These are phyloP conservation scores for Solanum pimpinellifolium DNA, from an alignment of 257 asterid species.

Conservation along the genomic window DNA sequence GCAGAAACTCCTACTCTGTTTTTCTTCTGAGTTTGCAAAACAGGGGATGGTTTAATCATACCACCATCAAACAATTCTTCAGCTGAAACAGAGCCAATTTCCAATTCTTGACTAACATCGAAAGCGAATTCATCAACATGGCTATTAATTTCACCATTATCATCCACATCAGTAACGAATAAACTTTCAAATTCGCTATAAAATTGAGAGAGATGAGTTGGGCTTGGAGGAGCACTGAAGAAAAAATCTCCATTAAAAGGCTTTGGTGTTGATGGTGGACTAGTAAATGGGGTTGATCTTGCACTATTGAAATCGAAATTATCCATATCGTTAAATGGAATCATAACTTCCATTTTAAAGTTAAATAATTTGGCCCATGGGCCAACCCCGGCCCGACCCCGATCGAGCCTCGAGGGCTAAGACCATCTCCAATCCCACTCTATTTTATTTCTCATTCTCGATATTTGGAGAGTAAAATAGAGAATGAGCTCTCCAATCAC, in stretches of 20 bases:
- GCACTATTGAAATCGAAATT: constrained; percentile 36
- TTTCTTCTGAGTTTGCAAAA: neutral
- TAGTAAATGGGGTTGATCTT: constrained; percentile 25
- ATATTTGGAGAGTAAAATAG: no score
- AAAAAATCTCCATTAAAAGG: constrained; percentile 36
- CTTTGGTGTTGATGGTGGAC: constrained; percentile 29
- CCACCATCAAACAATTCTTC: constrained; percentile 79
- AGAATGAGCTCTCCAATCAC: no score
- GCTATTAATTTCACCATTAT: neutral
- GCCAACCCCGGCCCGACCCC: no score
- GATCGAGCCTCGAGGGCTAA: no score
- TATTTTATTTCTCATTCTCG: no score
- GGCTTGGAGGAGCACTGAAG: constrained; percentile 67
- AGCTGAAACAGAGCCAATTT: constrained; percentile 35
- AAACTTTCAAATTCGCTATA: constrained; percentile 26
- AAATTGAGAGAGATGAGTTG: constrained; percentile 40
- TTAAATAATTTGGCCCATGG: no score
- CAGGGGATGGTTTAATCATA: constrained; percentile 40
- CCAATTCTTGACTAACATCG: constrained; percentile 28
- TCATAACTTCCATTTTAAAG: constrained; percentile 38
- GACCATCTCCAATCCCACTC: no score
- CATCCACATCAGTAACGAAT: neutral
- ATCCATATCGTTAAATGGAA: constrained; percentile 16
- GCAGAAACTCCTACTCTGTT: constrained; percentile 18
- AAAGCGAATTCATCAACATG: constrained; percentile 45